Base-by-base conservation (phyloP, 176 grass and related monocot species). In the Zizania latifolia region DNA sequence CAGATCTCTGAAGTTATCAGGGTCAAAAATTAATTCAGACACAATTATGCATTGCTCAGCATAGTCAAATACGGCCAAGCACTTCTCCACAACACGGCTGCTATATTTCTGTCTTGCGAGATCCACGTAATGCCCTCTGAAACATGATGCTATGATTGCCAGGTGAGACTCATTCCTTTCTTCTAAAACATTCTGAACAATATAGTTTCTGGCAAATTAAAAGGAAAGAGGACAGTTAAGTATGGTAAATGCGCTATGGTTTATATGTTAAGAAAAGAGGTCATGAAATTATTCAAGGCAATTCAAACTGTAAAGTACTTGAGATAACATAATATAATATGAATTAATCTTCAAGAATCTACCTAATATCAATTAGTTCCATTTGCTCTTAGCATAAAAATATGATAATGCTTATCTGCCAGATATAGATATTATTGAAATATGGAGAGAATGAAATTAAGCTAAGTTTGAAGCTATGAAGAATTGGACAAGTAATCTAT, bases 51-150 rank as follows among this genome's bases (percentile, higher is more conserved):
- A 33, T 46, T 35, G 51, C 26, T 74, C 11, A 33, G 17, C 34
- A 39, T 66, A 37, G 8, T 36, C 6, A 66, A 88, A 82, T 26
- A 67, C 21, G 32, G 74, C 78, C 17, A 88, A 58, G 33, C 89
- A 92, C 7, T n/a, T 85, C 57, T 92, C 89, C 51, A 92, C 85
- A 3, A 92, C 85, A 72, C 79, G 85, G 39, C 82, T 88, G 64
- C 89, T 79, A 63, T 71, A 85, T 54, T 82, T 92, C 35, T 88
- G 79, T 17, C 24, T 75, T 39, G 82, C 71, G 6, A 92, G 86
- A 40, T 1, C 28, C 60, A 72, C 82, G 57, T 85, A 92, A 38
- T 79, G 65, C 43, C 37, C n/a, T 58, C 76, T 64, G 13, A 88
- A 67, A 23, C 60, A 7, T 22, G 78, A 65, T 30, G 66, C 57